A percentile compares a stretch with the other conserved stretches of the same genome.
Conservation (phyloP, 2,329 filamentous ascomycete species). For the Fusarium nodosum region DNA sequence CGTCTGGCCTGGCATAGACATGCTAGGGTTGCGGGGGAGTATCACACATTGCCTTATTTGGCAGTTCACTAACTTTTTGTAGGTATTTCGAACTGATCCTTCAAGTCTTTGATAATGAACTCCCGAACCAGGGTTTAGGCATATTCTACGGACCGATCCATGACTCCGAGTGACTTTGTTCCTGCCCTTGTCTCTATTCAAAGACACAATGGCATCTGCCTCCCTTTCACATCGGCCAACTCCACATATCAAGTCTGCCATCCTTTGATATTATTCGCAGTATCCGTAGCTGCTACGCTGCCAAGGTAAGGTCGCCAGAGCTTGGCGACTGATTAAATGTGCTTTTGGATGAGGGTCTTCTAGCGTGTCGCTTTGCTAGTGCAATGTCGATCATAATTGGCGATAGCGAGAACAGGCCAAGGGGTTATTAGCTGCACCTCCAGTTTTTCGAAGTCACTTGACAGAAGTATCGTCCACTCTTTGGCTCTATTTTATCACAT, state of each 20-base stretch:
- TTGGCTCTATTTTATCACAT: slow-evolving; percentile 9
- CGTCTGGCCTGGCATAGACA: slow-evolving; percentile 9
- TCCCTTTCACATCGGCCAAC: slow-evolving; percentile 12
- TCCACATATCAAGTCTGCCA: background rate
- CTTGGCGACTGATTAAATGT: background rate
- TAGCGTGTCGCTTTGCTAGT: slow-evolving; percentile 5
- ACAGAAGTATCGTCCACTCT: background rate
- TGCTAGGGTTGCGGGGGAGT: slow-evolving; percentile 21
- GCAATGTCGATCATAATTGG: slow-evolving; percentile 31
- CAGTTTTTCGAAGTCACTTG: slow-evolving; percentile 1
- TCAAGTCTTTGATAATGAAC: slow-evolving; percentile 4
- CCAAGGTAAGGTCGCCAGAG: slow-evolving; percentile 1
- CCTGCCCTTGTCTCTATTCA: slow-evolving; percentile 26
- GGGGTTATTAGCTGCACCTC: background rate
- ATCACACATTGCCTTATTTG: slow-evolving; percentile 12
- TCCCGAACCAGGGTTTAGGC: slow-evolving; percentile 30
- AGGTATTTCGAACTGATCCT: slow-evolving; percentile 1
- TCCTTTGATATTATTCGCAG: background rate
- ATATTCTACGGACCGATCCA: slow-evolving; percentile 32
- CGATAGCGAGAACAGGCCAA: slow-evolving; percentile 10
- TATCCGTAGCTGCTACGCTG: background rate
- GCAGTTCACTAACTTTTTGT: slow-evolving; percentile 9
- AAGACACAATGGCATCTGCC: slow-evolving; percentile 3
- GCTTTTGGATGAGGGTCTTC: background rate
- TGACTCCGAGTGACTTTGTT: slow-evolving; percentile 27